Base-by-base conservation (phyloP, 2,329 filamentous ascomycete species). In the Neopestalotiopsis clavispora region DNA sequence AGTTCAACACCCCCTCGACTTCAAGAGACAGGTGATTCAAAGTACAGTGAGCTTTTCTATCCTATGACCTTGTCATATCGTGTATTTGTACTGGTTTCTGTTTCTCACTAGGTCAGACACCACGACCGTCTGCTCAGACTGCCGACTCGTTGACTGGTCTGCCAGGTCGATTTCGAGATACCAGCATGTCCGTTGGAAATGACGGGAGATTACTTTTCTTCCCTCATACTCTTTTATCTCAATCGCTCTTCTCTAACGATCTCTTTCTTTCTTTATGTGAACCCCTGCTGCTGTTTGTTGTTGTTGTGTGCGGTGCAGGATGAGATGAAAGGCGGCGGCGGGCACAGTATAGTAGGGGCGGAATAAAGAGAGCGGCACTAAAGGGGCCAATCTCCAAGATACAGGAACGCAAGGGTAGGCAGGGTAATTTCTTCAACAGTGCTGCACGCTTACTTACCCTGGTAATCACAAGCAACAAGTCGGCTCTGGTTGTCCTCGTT, bases 401-500 rank as follows among this genome's bases (percentile, higher is more conserved):
- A 52, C 45, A 52, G 6, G 17, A 17, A 52, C 45, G 17, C 45
- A 52, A 52, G 45, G 45, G 45, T 52, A 52, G 45, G n/a, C 45
- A 52, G 45, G 45, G 45, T 52, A 49, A 23, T 28, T 30, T 62
- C 59, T 20, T 34, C 59, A 62, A 38, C 14, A 34, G 20, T 17
- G 32, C 34, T 34, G 59, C 34, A 40, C 34, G 59, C 59, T 62
- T 62, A 62, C 59, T 62, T 62, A 62, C 59, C 59, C 34, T 62
- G 59, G 23, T n/a, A 30, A 30, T 30, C 30, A 59, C 57, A 59
- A 34, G 57, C 32, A 62, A 14, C 59, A 20, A 62, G 30, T 62
- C 59, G 59, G 59, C 59, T 62, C 30, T 62, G 59, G 34, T 62
- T 62, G 59, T 62, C 59, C 59, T 62, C 17, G 32, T 40, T 64